phyloP scores from a whole-genome alignment of 2,329 filamentous ascomycete genomes.

The Colletotrichum scovillei region DNA sequence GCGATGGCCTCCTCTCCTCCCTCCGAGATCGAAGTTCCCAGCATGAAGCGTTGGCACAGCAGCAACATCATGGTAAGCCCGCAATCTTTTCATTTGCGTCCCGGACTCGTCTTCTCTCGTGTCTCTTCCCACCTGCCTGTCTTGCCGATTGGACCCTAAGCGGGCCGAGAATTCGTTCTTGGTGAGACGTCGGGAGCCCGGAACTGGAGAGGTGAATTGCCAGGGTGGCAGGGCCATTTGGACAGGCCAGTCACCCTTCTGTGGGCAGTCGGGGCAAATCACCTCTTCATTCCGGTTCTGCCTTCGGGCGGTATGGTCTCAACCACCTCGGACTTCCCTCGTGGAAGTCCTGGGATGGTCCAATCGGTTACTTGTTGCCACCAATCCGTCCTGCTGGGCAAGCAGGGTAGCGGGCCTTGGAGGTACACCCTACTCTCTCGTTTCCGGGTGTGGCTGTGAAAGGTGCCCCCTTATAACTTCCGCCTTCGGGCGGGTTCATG shows the following conservation, averaged over 20 bases:
- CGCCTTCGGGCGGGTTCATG: not conserved
- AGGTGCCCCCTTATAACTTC: not conserved
- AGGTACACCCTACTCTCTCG: slow-evolving; percentile 21
- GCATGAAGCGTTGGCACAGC: not conserved
- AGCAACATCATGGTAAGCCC: slow-evolving; percentile 10
- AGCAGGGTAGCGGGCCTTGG: slow-evolving; percentile 9
- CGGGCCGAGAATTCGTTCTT: not conserved
- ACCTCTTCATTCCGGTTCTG: slow-evolving; percentile 5
- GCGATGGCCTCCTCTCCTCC: not conserved
- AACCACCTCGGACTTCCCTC: slow-evolving; percentile 3
- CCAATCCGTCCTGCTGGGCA: slow-evolving; percentile 9
- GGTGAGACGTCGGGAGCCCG: slow-evolving; percentile 21
- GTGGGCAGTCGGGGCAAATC: slow-evolving; percentile 9
- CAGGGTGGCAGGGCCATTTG: slow-evolving; percentile 1
- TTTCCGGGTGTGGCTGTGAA: slow-evolving; percentile 21
- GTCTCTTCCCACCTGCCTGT: slow-evolving; percentile 12
- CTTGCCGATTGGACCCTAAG: slow-evolving; percentile 22
- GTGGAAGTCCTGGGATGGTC: not conserved
- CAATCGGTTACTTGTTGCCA: not conserved
- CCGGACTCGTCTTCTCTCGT: slow-evolving; percentile 14
- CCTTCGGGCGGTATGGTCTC: slow-evolving; percentile 8
- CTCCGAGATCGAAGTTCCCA: not conserved
- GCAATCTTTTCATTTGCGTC: slow-evolving; percentile 17
- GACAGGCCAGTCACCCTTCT: not conserved
- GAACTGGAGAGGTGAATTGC: slow-evolving; percentile 1